phyloP scores from a whole-genome alignment of 1,284 basidiomycete genomes.

The Tilletiaria anomala region DNA sequence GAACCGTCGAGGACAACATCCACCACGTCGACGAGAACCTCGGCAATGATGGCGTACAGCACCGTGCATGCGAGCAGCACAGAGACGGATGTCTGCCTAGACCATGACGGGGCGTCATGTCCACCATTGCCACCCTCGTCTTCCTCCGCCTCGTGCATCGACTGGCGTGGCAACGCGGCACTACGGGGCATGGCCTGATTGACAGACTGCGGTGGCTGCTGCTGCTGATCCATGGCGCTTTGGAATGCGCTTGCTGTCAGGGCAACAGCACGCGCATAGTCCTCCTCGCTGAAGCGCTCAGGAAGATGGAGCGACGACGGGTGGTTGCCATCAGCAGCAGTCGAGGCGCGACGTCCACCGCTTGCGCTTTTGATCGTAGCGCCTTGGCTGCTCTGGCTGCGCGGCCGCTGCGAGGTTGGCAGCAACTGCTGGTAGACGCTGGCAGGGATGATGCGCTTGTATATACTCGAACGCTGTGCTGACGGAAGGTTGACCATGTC shows the following conservation, averaged over 20 bases:
- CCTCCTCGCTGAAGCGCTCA: constrained; percentile 20
- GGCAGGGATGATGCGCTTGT: constrained; percentile 50
- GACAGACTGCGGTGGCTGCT: constrained; percentile 5
- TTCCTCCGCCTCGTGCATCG: constrained; percentile 15
- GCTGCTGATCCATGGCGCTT: constrained; percentile 15
- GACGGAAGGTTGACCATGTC: constrained; percentile 13
- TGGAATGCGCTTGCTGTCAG: constrained; percentile 29
- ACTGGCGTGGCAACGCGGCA: constrained; percentile 9
- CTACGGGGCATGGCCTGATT: constrained; percentile 8
- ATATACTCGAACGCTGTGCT: constrained; percentile 54
- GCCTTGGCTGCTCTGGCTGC: neutral
- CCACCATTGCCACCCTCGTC: constrained; percentile 54
- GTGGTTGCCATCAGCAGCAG: constrained; percentile 1
- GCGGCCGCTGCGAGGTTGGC: constrained; percentile 11
- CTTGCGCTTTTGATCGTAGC: neutral
- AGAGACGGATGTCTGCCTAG: constrained; percentile 19
- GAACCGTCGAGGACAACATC: constrained; percentile 87
- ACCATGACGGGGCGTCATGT: constrained; percentile 75
- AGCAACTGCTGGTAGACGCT: constrained; percentile 30
- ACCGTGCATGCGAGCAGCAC: constrained; percentile 55
- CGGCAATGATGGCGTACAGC: constrained; percentile 88
- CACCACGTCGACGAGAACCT: constrained; percentile 85
- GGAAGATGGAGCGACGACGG: constrained; percentile 16
- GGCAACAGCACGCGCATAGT: constrained; percentile 26
- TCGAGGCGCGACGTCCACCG: neutral